Evolutionary conservation across 768 basidiomycete genomes (phyloP).

Genomic region (Steccherinum ochraceum): DNA sequence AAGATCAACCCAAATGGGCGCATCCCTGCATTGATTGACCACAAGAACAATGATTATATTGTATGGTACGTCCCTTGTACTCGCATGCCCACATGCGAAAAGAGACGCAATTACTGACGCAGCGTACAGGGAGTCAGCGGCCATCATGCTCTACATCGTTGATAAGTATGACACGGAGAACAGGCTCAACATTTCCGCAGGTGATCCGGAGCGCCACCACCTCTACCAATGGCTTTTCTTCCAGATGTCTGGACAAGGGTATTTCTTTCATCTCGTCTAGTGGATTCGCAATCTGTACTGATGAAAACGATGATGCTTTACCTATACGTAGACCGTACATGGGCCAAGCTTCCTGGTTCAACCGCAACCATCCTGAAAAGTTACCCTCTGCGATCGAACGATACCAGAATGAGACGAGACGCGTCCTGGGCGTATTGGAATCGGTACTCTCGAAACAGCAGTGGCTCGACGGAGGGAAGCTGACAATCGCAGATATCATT

Average conservation of each 20-base stretch:
- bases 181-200: slow-evolving; percentile 17
- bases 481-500: slow-evolving; percentile 13
- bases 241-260: slow-evolving; percentile 18
- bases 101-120: background rate
- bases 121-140: slow-evolving; percentile 26
- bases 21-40: slow-evolving; percentile 26
- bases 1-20: slow-evolving; percentile 23
- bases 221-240: slow-evolving; percentile 37
- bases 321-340: slow-evolving; percentile 10
- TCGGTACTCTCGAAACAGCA: slow-evolving; percentile 14
- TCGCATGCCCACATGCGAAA: background rate
- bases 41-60: slow-evolving; percentile 18
- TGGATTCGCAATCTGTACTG: too few relatives aligned
- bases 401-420: slow-evolving; percentile 16
- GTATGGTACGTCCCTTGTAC: slow-evolving; percentile 14
- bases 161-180: slow-evolving; percentile 34
- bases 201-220: slow-evolving; percentile 5
- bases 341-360: slow-evolving; percentile 16
- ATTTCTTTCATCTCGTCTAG: background rate
- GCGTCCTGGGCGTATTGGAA: slow-evolving; percentile 17
- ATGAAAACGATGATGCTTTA: too few relatives aligned
- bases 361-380: slow-evolving; percentile 16
- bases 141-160: slow-evolving; percentile 33
- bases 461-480: slow-evolving; percentile 15
- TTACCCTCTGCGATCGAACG: slow-evolving; percentile 15